A percentile compares a stretch with the other conserved stretches of the same genome.
phyloP scores from a whole-genome alignment of 1,284 basidiomycete species.

The Inonotus hispidus region DNA sequence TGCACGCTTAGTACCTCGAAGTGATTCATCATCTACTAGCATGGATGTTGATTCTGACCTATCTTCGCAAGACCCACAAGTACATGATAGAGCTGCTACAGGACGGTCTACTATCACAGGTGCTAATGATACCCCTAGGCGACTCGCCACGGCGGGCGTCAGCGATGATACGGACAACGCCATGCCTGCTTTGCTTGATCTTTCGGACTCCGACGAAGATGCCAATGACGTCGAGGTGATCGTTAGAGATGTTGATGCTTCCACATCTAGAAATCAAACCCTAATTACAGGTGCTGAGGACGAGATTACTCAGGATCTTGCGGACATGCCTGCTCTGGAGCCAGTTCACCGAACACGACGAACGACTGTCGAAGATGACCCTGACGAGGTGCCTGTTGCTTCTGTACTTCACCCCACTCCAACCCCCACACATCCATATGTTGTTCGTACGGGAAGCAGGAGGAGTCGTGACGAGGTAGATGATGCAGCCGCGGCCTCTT shows the following conservation, averaged over 20 bases:
- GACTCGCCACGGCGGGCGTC: neutral
- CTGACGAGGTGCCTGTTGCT: neutral
- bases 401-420: neutral
- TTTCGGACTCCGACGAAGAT: conserved; percentile 15
- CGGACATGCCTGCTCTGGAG: conserved; percentile 6
- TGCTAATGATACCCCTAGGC: neutral
- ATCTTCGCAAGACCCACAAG: neutral
- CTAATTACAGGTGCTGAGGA: neutral
- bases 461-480: conserved; percentile 9
- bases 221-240: conserved; percentile 14
- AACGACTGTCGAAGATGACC: conserved; percentile 3
- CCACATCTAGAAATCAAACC: neutral
- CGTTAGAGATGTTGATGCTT: neutral
- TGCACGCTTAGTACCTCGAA: neutral
- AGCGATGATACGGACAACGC: neutral
- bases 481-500: neutral
- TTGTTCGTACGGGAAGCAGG: conserved; percentile 13
- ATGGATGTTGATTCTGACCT: conserved; percentile 7
- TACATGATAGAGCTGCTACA: neutral
- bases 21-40: neutral
- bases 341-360: neutral
- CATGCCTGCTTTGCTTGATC: conserved; percentile 14
- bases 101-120: neutral
- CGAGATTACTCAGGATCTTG: neutral
- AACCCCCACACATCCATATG: neutral